Conservation (phyloP, 2,329 filamentous ascomycete genomes). For the Fusarium sp. region DNA sequence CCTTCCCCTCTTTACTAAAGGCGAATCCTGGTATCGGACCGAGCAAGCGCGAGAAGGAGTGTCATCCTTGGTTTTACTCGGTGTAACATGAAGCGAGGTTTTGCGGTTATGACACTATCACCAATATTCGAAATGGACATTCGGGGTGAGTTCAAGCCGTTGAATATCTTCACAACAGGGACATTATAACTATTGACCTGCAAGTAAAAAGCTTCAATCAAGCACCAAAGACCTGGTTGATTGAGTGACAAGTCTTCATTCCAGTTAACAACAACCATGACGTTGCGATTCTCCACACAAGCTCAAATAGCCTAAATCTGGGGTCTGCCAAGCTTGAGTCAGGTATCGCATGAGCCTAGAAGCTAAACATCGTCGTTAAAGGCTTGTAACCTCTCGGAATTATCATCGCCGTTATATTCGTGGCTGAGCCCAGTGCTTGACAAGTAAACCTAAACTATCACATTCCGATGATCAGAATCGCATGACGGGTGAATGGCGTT, state of each 20-base stretch:
- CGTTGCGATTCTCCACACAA: slow-evolving; percentile 23
- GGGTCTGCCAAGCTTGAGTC: background rate
- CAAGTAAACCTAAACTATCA: slow-evolving; percentile 10
- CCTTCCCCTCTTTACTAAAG: slow-evolving; percentile 27
- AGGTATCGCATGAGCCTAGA: background rate
- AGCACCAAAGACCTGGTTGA: slow-evolving; percentile 5
- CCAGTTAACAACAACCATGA: slow-evolving; percentile 16
- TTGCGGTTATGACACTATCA: background rate
- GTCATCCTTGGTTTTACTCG: slow-evolving; percentile 22
- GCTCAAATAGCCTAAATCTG: slow-evolving; percentile 29
- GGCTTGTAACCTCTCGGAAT: background rate
- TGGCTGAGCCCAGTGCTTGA: slow-evolving; percentile 10
- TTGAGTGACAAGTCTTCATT: slow-evolving; percentile 16
- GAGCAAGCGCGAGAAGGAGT: slow-evolving; percentile 16
- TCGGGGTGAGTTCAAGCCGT: background rate
- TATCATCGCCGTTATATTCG: slow-evolving; percentile 22
- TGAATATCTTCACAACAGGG: background rate
- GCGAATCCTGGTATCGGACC: slow-evolving; percentile 16
- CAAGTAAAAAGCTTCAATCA: background rate
- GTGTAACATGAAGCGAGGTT: slow-evolving; percentile 12
- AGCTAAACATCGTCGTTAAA: background rate
- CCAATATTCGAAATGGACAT: background rate
- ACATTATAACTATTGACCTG: no score
- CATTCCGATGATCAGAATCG: slow-evolving; percentile 17
- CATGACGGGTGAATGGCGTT: background rate